These are phyloP conservation scores for Alternaria rosae DNA, from an alignment of 2,329 filamentous ascomycete species.

Conservation along the genomic window DNA sequence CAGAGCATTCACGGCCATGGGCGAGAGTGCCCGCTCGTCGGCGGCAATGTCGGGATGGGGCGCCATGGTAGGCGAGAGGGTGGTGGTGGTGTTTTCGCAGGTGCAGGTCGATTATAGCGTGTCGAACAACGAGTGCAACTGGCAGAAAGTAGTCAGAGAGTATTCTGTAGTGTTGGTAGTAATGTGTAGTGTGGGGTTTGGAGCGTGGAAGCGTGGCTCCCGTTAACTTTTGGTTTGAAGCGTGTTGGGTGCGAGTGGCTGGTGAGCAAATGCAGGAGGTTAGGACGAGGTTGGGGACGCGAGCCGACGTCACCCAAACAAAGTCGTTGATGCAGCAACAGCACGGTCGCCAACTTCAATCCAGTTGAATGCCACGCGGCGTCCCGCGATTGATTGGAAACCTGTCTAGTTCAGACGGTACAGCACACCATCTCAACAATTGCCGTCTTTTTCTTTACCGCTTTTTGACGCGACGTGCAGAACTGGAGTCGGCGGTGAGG, in stretches of 20 bases:
- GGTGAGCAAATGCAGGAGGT: slow-evolving; percentile 20
- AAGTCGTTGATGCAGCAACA: slow-evolving; percentile 27
- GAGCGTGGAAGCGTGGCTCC: slow-evolving; percentile 16
- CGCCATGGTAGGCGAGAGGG: slow-evolving; percentile 37
- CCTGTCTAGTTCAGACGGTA: background rate
- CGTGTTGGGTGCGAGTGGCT: slow-evolving; percentile 8
- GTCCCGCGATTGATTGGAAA: slow-evolving; percentile 6
- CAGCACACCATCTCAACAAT: background rate
- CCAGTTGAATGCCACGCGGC: slow-evolving; percentile 7
- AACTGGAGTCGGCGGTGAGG: background rate
- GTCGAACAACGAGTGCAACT: slow-evolving; percentile 25
- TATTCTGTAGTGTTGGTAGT: slow-evolving; percentile 9
- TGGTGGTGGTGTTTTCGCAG: slow-evolving; percentile 14
- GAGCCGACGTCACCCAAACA: slow-evolving; percentile 24
- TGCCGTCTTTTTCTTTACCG: background rate
- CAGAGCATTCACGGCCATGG: slow-evolving; percentile 40
- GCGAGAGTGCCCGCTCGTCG: slow-evolving; percentile 32
- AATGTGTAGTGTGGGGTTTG: slow-evolving; percentile 21
- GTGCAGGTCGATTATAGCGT: slow-evolving; percentile 1
- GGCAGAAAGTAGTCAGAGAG: slow-evolving; percentile 22
- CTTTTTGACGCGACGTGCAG: background rate
- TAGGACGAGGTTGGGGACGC: slow-evolving; percentile 25
- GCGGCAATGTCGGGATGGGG: slow-evolving; percentile 38
- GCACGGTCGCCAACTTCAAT: slow-evolving; percentile 3
- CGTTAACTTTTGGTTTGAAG: slow-evolving; percentile 23